Percentiles rank a stretch among this genome's conserved stretches.
Evolutionary conservation across 2,329 filamentous ascomycete species (phyloP).

Genomic region (Clonostachys rosea): DNA sequence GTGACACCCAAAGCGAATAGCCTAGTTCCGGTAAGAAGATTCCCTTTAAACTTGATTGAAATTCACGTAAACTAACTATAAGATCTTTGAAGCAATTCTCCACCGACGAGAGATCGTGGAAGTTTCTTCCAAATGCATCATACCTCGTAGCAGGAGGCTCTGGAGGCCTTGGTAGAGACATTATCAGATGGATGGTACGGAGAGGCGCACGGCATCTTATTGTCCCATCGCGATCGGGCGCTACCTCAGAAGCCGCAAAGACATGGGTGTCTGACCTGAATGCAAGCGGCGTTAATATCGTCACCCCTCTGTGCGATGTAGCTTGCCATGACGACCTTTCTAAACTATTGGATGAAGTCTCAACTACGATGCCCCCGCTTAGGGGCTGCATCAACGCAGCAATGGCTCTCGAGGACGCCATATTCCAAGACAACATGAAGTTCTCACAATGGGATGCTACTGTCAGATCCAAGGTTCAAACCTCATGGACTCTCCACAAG

Average conservation of each 20-base stretch:
- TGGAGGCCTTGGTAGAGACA: constrained; percentile 9
- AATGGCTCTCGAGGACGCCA: constrained; percentile 23
- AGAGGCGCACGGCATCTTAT: constrained; percentile 11
- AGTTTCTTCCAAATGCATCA: constrained; percentile 3
- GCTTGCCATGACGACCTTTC: constrained; percentile 9
- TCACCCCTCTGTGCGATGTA: not conserved
- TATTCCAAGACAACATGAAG: constrained; percentile 14
- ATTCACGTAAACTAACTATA: constrained; percentile 8
- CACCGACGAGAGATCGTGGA: not conserved
- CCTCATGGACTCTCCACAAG: constrained; percentile 18
- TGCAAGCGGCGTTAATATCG: not conserved
- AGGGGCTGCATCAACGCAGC: constrained; percentile 30
- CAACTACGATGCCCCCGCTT: constrained; percentile 21
- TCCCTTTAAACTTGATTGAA: not conserved
- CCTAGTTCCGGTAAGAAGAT: constrained; percentile 6
- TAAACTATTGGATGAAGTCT: not conserved
- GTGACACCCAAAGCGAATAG: constrained; percentile 12
- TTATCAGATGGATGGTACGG: constrained; percentile 4
- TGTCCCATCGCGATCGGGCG: not conserved
- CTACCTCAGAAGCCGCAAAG: not conserved
- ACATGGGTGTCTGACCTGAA: not conserved
- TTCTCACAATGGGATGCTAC: constrained; percentile 13
- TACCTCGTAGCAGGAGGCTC: constrained; percentile 13
- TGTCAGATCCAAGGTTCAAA: constrained; percentile 22
- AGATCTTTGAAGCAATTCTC: constrained; percentile 7